Conservation (phyloP, 1,139 yeast genomes). For the Pichia inconspicua region DNA sequence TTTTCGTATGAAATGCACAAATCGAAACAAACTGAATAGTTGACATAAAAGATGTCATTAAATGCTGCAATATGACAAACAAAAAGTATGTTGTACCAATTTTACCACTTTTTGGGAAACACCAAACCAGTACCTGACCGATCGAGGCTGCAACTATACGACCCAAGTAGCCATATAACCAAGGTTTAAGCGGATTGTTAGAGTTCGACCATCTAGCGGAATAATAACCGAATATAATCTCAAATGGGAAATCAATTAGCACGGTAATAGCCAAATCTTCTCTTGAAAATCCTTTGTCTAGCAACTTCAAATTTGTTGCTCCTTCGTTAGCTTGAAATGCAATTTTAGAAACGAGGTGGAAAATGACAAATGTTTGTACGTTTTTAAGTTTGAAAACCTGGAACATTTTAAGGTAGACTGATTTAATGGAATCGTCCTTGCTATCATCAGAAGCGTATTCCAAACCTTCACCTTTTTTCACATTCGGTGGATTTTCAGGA, state of each 20-base stretch:
- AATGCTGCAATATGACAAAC: conserved; percentile 70
- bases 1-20: conserved; percentile 88
- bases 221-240: conserved; percentile 87
- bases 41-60: conserved; percentile 83
- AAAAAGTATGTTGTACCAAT: conserved; percentile 49
- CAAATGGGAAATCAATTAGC: conserved; percentile 91
- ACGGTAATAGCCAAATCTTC: conserved; percentile 93
- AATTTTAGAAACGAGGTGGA: conserved; percentile 74
- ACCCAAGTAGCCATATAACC: conserved; percentile 89
- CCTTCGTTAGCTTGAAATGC: conserved; percentile 97
- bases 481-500: conserved; percentile 52
- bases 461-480: conserved; percentile 15
- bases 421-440: conserved; percentile 10
- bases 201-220: conserved; percentile 94
- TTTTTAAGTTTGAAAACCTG: conserved; percentile 69
- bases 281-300: conserved; percentile 90
- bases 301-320: conserved; percentile 81
- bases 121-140: conserved; percentile 66
- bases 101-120: conserved; percentile 58
- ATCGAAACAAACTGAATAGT: conserved; percentile 93
- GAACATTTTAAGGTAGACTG: conserved; percentile 63
- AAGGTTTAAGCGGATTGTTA: conserved; percentile 64
- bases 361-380: conserved; percentile 63
- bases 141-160: conserved; percentile 65
- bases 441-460: conserved; percentile 6